Evolutionary conservation across 305 asterid species (phyloP).

Genomic region (Caryopteris hybrid): DNA sequence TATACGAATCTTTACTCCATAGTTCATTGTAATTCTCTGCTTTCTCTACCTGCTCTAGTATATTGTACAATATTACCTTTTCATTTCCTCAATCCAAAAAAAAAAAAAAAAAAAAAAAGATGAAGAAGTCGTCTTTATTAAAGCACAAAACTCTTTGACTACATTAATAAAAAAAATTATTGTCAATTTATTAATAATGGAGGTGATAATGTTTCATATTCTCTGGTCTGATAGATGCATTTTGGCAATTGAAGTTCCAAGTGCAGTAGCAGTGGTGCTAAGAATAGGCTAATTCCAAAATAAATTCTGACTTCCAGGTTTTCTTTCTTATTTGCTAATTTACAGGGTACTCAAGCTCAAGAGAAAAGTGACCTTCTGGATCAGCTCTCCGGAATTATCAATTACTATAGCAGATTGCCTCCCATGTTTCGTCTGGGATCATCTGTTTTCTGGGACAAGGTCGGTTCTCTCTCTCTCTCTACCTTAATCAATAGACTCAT

Average conservation of each 20-base stretch:
- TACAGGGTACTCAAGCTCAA: conserved; percentile 77
- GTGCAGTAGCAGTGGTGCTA: not conserved
- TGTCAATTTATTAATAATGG: no score
- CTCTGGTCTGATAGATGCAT: no score
- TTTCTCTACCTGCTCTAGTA: not conserved
- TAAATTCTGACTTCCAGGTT: no score
- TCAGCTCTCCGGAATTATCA: conserved; percentile 35
- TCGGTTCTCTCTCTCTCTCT: conserved; percentile 12
- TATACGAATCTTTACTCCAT: not conserved
- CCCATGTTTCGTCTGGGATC: conserved; percentile 72
- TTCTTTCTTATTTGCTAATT: conserved; percentile 11
- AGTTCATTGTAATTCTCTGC: not conserved
- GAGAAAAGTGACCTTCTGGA: conserved; percentile 64
- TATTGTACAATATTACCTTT: no score
- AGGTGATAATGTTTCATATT: no score
- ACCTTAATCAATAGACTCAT: no score
- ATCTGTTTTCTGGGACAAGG: conserved; percentile 70
- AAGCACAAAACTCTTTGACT: no score
- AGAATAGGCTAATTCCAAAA: not conserved
- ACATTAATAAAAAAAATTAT: no score
- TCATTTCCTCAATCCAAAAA: not conserved
- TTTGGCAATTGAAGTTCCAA: no score
- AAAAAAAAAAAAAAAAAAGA: no score
- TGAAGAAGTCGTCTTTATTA: no score
- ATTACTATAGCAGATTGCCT: conserved; percentile 49